Conservation (phyloP, 768 basidiomycete species). For the Tylopilus cervinicoccineus region DNA sequence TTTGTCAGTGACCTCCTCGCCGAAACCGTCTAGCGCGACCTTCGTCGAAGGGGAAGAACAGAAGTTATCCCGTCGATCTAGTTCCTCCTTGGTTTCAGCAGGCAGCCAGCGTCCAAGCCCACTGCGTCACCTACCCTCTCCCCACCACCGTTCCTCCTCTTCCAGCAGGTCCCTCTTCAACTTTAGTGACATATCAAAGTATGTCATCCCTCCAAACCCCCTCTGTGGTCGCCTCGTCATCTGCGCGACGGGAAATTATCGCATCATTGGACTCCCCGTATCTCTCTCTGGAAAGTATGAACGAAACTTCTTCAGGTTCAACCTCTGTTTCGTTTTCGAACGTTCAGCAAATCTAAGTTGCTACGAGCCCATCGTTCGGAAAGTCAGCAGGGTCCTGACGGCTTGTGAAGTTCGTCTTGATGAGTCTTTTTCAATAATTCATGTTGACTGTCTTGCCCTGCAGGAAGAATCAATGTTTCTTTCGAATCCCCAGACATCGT, state of each 20-base stretch:
- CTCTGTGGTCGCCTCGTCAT: constrained; percentile 88
- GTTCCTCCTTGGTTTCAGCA: constrained; percentile 46
- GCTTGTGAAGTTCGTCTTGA: constrained; percentile 73
- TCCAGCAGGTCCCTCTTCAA: constrained; percentile 65
- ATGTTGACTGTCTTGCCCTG: constrained; percentile 3
- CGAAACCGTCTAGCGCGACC: constrained; percentile 30
- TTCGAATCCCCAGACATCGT: constrained; percentile 64
- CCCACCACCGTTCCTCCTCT: constrained; percentile 47
- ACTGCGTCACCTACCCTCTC: constrained; percentile 39
- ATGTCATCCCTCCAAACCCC: constrained; percentile 84
- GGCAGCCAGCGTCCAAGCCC: constrained; percentile 41
- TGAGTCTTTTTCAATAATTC: neutral
- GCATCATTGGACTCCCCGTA: constrained; percentile 91
- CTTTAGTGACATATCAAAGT: constrained; percentile 89
- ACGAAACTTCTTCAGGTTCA: constrained; percentile 89
- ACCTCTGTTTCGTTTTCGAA: constrained; percentile 95
- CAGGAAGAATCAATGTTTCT: constrained; percentile 90
- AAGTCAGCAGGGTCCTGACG: constrained; percentile 85
- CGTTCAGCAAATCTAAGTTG: constrained; percentile 88
- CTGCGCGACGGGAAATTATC: constrained; percentile 74
- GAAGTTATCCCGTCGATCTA: constrained; percentile 48
- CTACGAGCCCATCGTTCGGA: constrained; percentile 93
- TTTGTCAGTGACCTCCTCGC: constrained; percentile 31
- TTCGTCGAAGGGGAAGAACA: constrained; percentile 33
- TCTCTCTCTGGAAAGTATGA: constrained; percentile 72